phyloP scores from a whole-genome alignment of 805 yeast species.

The Spencermartinsiella europaea region DNA sequence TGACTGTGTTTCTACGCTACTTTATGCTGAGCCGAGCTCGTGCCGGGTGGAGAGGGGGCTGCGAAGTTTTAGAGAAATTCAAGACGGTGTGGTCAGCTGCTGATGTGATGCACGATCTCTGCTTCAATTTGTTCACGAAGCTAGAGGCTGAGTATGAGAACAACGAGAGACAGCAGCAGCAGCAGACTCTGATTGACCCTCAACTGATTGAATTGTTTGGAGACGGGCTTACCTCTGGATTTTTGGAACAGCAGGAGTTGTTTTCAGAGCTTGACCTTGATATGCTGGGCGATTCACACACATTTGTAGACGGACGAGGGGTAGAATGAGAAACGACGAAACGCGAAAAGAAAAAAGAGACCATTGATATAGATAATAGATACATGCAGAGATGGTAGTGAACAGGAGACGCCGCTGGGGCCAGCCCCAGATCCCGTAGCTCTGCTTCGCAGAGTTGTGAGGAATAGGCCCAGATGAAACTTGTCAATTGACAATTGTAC shows the following conservation, averaged over 20 bases:
- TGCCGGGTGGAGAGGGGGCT: slow-evolving; percentile 25
- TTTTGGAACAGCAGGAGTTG: slow-evolving; percentile 21
- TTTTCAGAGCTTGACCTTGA: slow-evolving; percentile 23
- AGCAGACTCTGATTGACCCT: not conserved
- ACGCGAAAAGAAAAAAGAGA: no score
- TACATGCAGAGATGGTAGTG: no score
- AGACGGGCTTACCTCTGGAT: slow-evolving; percentile 10
- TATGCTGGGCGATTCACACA: slow-evolving; percentile 23
- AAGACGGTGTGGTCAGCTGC: slow-evolving; percentile 29
- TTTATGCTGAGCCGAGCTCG: slow-evolving; percentile 20
- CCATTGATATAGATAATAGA: no score
- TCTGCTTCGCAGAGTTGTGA: no score
- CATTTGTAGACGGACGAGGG: no score
- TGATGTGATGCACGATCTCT: slow-evolving; percentile 29
- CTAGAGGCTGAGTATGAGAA: slow-evolving; percentile 10
- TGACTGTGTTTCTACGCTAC: slow-evolving; percentile 29
- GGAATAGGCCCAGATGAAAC: no score
- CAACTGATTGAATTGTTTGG: slow-evolving; percentile 5
- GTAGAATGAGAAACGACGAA: no score
- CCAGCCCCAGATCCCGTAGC: no score
- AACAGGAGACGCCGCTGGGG: no score
- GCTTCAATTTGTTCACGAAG: slow-evolving; percentile 21
- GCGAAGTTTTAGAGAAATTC: slow-evolving; percentile 22
- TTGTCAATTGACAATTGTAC: no score
- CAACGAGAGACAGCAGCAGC: not conserved